A percentile compares a stretch with the other conserved stretches of the same genome.
These are phyloP conservation scores for Penicillium bialowiezense DNA, from an alignment of 495 filamentous ascomycete species.

Conservation along the genomic window DNA sequence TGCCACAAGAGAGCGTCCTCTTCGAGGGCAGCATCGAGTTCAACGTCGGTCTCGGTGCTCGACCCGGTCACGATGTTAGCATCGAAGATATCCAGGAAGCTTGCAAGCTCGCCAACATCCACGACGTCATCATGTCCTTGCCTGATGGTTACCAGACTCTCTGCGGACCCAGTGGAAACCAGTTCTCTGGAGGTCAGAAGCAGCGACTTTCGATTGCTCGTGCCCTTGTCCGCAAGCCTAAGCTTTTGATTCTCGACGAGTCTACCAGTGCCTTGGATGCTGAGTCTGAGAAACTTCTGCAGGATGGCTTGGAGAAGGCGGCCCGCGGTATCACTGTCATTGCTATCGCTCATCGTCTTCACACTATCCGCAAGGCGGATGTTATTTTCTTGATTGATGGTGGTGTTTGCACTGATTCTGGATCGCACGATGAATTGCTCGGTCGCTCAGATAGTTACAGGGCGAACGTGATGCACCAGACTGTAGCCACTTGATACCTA, in stretches of 20 bases:
- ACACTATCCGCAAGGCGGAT: slow-evolving; percentile 73
- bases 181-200: slow-evolving; percentile 73
- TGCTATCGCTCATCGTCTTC: slow-evolving; percentile 74
- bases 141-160: slow-evolving; percentile 63
- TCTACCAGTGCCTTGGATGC: slow-evolving; percentile 75
- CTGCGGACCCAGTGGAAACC: slow-evolving; percentile 59
- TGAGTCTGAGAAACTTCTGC: slow-evolving; percentile 67
- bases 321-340: slow-evolving; percentile 71
- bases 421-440: slow-evolving; percentile 67
- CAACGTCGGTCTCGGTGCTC: slow-evolving; percentile 52
- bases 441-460: slow-evolving; percentile 56
- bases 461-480: slow-evolving; percentile 49
- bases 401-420: slow-evolving; percentile 62
- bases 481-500: slow-evolving; percentile 30
- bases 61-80: slow-evolving; percentile 36
- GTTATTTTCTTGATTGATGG: slow-evolving; percentile 72
- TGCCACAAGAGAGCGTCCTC: slow-evolving; percentile 53
- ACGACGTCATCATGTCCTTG: slow-evolving; percentile 53
- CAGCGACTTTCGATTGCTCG: slow-evolving; percentile 75
- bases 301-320: slow-evolving; percentile 63
- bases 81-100: slow-evolving; percentile 53
- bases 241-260: slow-evolving; percentile 73
- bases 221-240: slow-evolving; percentile 69
- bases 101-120: slow-evolving; percentile 56
- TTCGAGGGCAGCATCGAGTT: slow-evolving; percentile 54